Percentiles rank a stretch among this genome's conserved stretches.
Conservation (phyloP, 371 early-diverging fungal species). For the Mucor mucedo region DNA sequence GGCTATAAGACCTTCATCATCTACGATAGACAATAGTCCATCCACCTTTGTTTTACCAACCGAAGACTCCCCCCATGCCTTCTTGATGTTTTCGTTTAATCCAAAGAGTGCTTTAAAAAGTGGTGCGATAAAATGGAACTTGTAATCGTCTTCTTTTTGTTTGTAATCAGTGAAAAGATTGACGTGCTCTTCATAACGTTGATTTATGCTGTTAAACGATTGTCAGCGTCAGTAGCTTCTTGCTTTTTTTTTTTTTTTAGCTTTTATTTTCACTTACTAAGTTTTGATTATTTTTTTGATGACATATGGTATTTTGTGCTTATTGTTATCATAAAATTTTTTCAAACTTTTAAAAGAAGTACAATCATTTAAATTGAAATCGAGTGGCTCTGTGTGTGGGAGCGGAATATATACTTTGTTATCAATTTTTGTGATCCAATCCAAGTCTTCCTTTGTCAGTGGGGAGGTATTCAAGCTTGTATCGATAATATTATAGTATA, state of each 20-base stretch:
- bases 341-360: background rate
- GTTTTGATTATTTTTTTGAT: constrained; percentile 9
- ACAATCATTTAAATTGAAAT: background rate
- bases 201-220: constrained; percentile 11
- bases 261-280: constrained; percentile 7
- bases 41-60: no score
- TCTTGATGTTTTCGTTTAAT: constrained; percentile 6
- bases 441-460: background rate
- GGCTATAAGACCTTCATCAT: background rate
- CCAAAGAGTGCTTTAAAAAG: constrained; percentile 9
- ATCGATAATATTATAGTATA: constrained; percentile 8
- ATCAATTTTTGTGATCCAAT: constrained; percentile 1
- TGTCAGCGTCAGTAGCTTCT: constrained; percentile 4
- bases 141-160: constrained; percentile 15
- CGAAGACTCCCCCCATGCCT: constrained; percentile 10
- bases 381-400: background rate
- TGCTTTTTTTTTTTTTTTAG: background rate
- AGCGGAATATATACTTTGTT: background rate
- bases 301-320: background rate
- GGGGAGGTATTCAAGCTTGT: background rate
- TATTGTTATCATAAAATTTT: background rate
- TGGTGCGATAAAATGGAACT: constrained; percentile 7
- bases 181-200: constrained; percentile 7
- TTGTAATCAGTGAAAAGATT: constrained; percentile 5
- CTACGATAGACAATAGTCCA: constrained; percentile 5